Percentiles rank a stretch among this genome's conserved stretches.
phyloP scores from a whole-genome alignment of 768 basidiomycete genomes.

The Russula olivacea region DNA sequence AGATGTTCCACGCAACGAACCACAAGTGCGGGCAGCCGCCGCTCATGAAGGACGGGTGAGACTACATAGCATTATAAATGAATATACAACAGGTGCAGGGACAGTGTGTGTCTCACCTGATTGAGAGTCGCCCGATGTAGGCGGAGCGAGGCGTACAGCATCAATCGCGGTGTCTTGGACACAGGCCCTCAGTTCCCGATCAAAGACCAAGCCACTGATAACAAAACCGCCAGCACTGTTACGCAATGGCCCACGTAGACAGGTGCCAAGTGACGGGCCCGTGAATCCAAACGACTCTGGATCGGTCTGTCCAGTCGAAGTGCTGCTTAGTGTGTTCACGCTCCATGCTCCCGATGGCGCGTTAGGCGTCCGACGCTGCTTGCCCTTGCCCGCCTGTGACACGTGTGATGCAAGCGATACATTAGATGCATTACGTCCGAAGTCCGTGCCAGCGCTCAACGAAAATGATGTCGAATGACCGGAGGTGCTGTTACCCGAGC shows the following conservation, averaged over 20 bases:
- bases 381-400: constrained; percentile 29
- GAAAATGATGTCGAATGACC: constrained; percentile 38
- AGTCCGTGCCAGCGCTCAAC: constrained; percentile 10
- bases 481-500: constrained; percentile 5
- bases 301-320: constrained; percentile 43
- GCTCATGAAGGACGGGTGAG: constrained; percentile 22
- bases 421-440: constrained; percentile 23
- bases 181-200: constrained; percentile 48
- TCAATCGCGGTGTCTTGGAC: constrained; percentile 52
- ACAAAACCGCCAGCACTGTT: constrained; percentile 31
- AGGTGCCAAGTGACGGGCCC: constrained; percentile 50
- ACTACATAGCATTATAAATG: constrained; percentile 10
- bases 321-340: constrained; percentile 31
- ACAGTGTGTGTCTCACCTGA: neutral
- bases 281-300: constrained; percentile 39
- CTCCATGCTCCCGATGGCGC: constrained; percentile 52
- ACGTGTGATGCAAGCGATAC: constrained; percentile 20
- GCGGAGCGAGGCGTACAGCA: constrained; percentile 21
- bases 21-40: constrained; percentile 63
- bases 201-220: constrained; percentile 58
- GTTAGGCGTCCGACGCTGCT: constrained; percentile 49
- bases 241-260: constrained; percentile 50
- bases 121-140: constrained; percentile 9
- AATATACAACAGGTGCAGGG: constrained; percentile 13
- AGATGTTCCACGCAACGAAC: constrained; percentile 80